phyloP scores from a whole-genome alignment of 805 yeast species.

The Huiozyma sinensis region DNA sequence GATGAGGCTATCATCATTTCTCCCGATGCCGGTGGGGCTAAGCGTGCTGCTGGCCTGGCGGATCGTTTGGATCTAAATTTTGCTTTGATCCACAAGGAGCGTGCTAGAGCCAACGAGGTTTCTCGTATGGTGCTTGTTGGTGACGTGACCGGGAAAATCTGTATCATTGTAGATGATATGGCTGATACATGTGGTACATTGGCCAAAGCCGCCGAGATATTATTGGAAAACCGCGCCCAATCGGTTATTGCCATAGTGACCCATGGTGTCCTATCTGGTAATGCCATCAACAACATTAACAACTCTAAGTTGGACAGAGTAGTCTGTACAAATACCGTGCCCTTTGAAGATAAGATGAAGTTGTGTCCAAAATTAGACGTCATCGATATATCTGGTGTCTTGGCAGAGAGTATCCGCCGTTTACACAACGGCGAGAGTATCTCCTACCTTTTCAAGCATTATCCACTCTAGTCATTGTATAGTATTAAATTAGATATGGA shows the following conservation, averaged over 20 bases:
- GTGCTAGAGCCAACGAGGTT: conserved; percentile 76
- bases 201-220: conserved; percentile 70
- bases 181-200: conserved; percentile 85
- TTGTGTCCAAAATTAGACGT: conserved; percentile 47
- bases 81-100: conserved; percentile 76
- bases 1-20: conserved; percentile 65
- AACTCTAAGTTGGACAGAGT: conserved; percentile 56
- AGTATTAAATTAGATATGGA: no score
- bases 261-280: conserved; percentile 70
- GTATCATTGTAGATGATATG: conserved; percentile 79
- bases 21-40: conserved; percentile 88
- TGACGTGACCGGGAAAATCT: conserved; percentile 65
- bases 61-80: conserved; percentile 70
- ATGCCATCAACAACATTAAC: conserved; percentile 61
- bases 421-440: conserved; percentile 82
- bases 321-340: conserved; percentile 74
- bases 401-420: conserved; percentile 77
- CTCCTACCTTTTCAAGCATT: conserved; percentile 52
- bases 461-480: conserved; percentile 12
- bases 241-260: conserved; percentile 75
- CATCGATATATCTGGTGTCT: conserved; percentile 60
- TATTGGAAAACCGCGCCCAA: conserved; percentile 56
- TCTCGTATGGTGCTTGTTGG: conserved; percentile 80
- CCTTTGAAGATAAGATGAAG: conserved; percentile 53
- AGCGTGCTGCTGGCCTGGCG: conserved; percentile 78